Conservation (phyloP, 129 eudicot species). For the Oenanthe sinensis region DNA sequence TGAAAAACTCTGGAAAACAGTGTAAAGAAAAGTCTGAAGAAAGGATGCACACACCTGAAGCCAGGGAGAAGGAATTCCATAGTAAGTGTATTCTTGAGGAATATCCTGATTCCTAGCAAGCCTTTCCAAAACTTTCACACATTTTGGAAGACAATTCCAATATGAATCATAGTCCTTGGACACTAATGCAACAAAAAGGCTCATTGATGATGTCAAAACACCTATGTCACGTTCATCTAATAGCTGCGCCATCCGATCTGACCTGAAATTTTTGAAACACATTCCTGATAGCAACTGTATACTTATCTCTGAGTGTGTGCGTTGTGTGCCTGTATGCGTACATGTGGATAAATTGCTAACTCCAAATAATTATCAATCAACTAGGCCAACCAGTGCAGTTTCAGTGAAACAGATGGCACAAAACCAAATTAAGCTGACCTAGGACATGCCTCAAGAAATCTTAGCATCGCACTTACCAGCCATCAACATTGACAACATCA, state of each 20-base stretch:
- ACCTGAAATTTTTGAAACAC: slow-evolving; percentile 41
- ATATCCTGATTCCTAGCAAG: slow-evolving; percentile 95
- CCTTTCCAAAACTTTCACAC: slow-evolving; percentile 92
- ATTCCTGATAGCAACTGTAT: not conserved
- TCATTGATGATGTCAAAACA: slow-evolving; percentile 94
- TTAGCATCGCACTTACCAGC: slow-evolving; percentile 56
- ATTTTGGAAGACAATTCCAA: slow-evolving; percentile 98
- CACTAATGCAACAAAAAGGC: slow-evolving; percentile 95
- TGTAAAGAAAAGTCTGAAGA: slow-evolving; percentile 4
- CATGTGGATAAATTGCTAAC: not conserved
- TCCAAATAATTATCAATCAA: not conserved
- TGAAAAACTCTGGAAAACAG: too few species aligned
- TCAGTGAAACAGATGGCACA: slow-evolving; percentile 11
- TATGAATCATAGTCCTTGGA: slow-evolving; percentile 87
- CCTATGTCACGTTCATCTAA: slow-evolving; percentile 97
- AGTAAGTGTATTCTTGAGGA: slow-evolving; percentile 94
- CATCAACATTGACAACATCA: slow-evolving; percentile 93
- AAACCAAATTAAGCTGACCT: not conserved
- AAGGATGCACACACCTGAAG: slow-evolving; percentile 68
- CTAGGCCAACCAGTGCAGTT: not conserved
- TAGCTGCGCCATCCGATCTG: slow-evolving; percentile 95
- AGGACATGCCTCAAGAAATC: not conserved
- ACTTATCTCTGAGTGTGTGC: not conserved
- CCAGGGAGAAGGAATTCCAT: slow-evolving; percentile 99
- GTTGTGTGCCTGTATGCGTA: not conserved